These are phyloP conservation scores for Fragaria nilgerrensis DNA, from an alignment of 306 rosid species.

Conservation along the genomic window DNA sequence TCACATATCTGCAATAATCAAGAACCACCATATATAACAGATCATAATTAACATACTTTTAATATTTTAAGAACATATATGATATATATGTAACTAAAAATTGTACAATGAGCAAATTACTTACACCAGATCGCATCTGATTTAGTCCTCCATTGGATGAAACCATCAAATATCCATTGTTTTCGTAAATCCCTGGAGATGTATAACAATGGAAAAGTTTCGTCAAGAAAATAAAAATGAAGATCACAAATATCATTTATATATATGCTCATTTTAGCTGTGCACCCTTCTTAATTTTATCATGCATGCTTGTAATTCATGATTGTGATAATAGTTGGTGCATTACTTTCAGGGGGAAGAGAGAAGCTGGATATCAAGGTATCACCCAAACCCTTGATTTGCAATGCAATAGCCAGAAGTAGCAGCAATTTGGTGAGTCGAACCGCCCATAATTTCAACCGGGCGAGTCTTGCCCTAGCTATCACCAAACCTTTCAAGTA, in stretches of 20 bases:
- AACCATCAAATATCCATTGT: conserved; percentile 67
- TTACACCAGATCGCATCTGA: conserved; percentile 76
- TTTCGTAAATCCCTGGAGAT: conserved; percentile 50
- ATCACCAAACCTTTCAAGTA: conserved; percentile 24
- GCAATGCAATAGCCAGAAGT: conserved; percentile 48
- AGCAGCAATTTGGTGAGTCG: conserved; percentile 31
- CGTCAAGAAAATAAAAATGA: neutral
- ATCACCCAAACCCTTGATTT: conserved; percentile 34
- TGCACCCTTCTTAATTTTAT: neutral
- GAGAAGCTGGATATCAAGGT: conserved; percentile 22
- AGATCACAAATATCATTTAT: neutral
- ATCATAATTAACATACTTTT: neutral
- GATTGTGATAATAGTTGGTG: neutral
- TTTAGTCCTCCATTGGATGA: conserved; percentile 77
- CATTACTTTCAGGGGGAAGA: conserved; percentile 36
- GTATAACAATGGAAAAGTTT: neutral
- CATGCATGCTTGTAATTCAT: neutral
- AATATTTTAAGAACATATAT: neutral
- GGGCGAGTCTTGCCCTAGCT: conserved; percentile 13
- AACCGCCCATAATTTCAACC: conserved; percentile 44
- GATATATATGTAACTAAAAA: neutral
- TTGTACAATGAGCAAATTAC: conserved; percentile 7
- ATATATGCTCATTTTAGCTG: neutral
- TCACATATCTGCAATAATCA: conserved; percentile 53
- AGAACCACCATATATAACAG: neutral